These are phyloP conservation scores for Penicillium sp. DNA, from an alignment of 2,329 filamentous ascomycete genomes.

Conservation along the genomic window DNA sequence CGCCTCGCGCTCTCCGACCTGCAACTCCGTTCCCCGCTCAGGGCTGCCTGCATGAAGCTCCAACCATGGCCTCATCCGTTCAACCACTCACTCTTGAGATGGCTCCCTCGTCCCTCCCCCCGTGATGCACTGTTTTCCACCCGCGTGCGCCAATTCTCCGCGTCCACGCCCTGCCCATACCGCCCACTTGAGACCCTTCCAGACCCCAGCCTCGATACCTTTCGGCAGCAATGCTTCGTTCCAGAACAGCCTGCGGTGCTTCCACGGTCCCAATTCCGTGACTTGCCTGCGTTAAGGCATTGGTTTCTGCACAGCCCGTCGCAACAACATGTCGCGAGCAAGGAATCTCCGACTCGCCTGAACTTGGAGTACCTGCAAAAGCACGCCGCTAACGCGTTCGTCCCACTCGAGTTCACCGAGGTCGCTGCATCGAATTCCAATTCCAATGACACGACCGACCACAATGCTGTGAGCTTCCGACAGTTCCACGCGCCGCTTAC, in stretches of 20 bases:
- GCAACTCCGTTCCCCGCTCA: neutral
- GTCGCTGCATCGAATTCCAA: neutral
- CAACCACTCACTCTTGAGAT: too few relatives aligned
- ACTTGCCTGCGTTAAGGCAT: conserved; percentile 54
- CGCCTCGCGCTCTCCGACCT: neutral
- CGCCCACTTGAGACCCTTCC: conserved; percentile 30
- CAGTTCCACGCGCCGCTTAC: conserved; percentile 53
- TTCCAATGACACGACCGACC: conserved; percentile 4
- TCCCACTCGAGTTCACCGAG: conserved; percentile 59
- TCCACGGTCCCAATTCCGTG: conserved; percentile 41
- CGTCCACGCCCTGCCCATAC: conserved; percentile 18
- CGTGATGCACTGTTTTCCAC: neutral
- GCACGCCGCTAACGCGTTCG: conserved; percentile 48
- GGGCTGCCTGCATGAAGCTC: conserved; percentile 27
- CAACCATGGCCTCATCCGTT: conserved; percentile 26
- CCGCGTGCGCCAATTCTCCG: conserved; percentile 7
- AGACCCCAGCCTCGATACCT: conserved; percentile 43
- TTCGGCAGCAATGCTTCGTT: conserved; percentile 54
- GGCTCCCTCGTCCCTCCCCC: conserved; percentile 2
- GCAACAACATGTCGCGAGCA: too few relatives aligned
- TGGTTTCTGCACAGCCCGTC: conserved; percentile 55
- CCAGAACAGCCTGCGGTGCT: conserved; percentile 55
- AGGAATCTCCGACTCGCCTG: conserved; percentile 31
- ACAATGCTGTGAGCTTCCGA: conserved; percentile 39
- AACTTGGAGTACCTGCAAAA: conserved; percentile 46